These are phyloP conservation scores for Sporothrix sp. DNA, from an alignment of 2,329 filamentous ascomycete genomes.

Conservation along the genomic window DNA sequence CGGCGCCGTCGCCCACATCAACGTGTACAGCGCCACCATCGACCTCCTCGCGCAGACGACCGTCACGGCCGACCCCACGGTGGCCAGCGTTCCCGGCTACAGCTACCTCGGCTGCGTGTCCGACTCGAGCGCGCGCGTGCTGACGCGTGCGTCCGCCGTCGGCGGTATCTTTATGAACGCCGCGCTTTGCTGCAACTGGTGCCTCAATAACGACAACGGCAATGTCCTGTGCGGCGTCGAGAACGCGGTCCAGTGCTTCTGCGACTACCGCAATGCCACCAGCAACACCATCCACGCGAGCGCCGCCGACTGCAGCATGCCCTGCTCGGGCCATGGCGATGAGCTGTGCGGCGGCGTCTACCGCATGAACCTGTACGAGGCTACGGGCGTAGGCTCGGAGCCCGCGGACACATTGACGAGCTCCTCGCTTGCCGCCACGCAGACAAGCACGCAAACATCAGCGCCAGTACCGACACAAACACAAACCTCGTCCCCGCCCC, in stretches of 20 bases:
- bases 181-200: background rate
- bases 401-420: background rate
- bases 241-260: slow-evolving; percentile 24
- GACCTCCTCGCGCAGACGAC: no score
- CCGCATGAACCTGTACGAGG: background rate
- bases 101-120: background rate
- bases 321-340: background rate
- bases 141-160: background rate
- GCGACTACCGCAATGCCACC: slow-evolving; percentile 22
- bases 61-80: background rate
- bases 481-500: background rate
- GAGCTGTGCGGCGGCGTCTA: background rate
- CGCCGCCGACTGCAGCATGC: background rate
- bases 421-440: background rate
- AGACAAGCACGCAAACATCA: background rate
- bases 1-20: background rate
- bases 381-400: background rate
- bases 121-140: background rate
- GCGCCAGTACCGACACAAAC: no score
- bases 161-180: background rate
- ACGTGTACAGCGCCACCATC: background rate
- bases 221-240: background rate
- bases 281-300: background rate
- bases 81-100: background rate
- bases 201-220: background rate